Evolutionary conservation across 345 rosid species (phyloP), one percentile per base, ranked within the genome.

Genomic region (Camelina neglecta): DNA sequence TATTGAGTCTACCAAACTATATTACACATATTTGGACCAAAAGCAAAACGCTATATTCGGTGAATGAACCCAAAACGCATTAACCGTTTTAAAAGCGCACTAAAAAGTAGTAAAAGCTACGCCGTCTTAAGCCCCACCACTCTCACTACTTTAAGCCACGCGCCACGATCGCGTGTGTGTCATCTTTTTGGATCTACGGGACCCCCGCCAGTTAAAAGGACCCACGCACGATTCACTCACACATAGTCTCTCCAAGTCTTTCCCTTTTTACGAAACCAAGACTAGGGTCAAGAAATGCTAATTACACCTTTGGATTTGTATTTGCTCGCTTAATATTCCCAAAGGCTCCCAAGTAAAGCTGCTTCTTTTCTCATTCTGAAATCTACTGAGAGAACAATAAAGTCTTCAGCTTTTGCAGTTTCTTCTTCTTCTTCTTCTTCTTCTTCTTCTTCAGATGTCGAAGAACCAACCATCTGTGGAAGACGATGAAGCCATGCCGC

Each of bases 401-500:
- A 79, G 70, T 48, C 72, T 60, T 49, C 29, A 7, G 75, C 80
- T 69, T 82, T 60, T 10, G 61, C 33, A 47, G 39, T 12, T 48
- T 12, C n/a, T 24, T 65, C 29, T 26, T 26, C 29, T 48, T 11
- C n/a, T 24, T 65, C 48, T 24, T 65, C 48, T 76, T 60, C 29
- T 26, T 29, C 31, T 29, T 29, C 31, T 4, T 29, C 31, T 29
- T 13, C 61, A 75, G 65, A 85, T 85, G 96, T 80, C 84, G 26
- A 84, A 83, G 80, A 78, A 39, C 48, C 77, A 39, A 39, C 75
- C 80, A 61, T 66, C 84, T 78, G 83, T 48, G 47, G 82, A 79
- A 69, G 83, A 82, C 64, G 75, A 80, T 62, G 88, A 76, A 81
- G 75, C 78, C 18, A 71, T 78, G 79, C 83, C 81, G 79, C 83